Percentiles rank a stretch among this genome's conserved stretches.
These are phyloP conservation scores for Rhodotorula sp. DNA, from an alignment of 1,284 basidiomycete species.

Conservation along the genomic window DNA sequence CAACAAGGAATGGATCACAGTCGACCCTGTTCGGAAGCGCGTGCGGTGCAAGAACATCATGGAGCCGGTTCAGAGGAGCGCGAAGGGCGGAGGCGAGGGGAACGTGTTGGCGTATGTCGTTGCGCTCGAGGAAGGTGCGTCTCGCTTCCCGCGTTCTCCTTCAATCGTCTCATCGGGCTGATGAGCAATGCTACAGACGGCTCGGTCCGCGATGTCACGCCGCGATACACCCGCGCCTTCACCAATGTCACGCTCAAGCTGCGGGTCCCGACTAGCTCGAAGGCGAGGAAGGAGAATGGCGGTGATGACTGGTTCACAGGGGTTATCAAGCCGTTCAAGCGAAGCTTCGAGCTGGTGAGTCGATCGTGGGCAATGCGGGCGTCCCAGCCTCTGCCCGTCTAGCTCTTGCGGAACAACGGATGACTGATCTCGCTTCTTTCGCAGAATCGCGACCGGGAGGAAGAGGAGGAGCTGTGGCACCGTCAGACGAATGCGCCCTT, in stretches of 20 bases:
- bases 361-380: background rate
- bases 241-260: slow-evolving; percentile 37
- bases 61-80: slow-evolving; percentile 62
- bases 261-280: slow-evolving; percentile 34
- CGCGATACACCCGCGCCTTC: slow-evolving; percentile 59
- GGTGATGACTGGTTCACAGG: slow-evolving; percentile 41
- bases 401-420: no score
- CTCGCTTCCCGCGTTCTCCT: background rate
- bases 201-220: slow-evolving; percentile 64
- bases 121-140: slow-evolving; percentile 87
- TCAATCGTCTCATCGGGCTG: background rate
- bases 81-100: slow-evolving; percentile 52
- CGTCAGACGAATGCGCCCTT: slow-evolving; percentile 85
- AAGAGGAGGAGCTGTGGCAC: slow-evolving; percentile 85
- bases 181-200: slow-evolving; percentile 18
- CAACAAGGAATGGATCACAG: slow-evolving; percentile 86
- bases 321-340: slow-evolving; percentile 62
- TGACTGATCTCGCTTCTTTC: slow-evolving; percentile 9
- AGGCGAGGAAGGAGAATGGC: slow-evolving; percentile 22
- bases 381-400: background rate
- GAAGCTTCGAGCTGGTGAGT: slow-evolving; percentile 76
- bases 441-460: slow-evolving; percentile 85
- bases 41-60: slow-evolving; percentile 79
- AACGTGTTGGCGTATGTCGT: slow-evolving; percentile 92
- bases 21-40: slow-evolving; percentile 79